Evolutionary conservation across 176 grass and related monocot genomes (phyloP), one percentile per base, ranked within the genome.

Genomic region (Ampelocalamus luodianensis): DNA sequence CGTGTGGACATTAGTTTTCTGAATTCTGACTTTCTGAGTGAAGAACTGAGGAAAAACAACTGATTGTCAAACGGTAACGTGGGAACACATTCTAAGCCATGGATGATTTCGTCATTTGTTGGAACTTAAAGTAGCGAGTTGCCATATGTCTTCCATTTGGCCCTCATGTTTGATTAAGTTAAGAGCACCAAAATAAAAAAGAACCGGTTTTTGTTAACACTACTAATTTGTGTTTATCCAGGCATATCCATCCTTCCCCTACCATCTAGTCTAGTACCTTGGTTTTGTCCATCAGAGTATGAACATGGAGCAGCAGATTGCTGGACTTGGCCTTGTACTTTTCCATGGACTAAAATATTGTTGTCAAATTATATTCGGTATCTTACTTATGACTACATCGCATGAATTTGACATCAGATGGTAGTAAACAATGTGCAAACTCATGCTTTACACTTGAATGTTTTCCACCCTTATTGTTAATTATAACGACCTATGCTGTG

Each of bases 281-380:
- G 17, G 17, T 26, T 26, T 18, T 82, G 17, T 37, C 20, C 62
- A 32, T 58, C 20, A 46, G 20, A 36, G 10, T 24, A 87, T 46
- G 71, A 27, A 58, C 5, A 17, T 5, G 66, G 9, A 59, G 1
- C 45, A 46, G 26, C 0, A 8, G 29, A 46, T 20, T 76, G 13
- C 4, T 16, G 40, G 5, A 9, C 5, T 55, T 77, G 22, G 8
- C 26, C 8, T 18, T 50, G 40, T 23, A 64, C 8, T 65, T 64
- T 62, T 84, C 44, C 8, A 2, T 71, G 74, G 66, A 18, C 27
- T 62, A 7, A 53, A 46, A 71, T 74, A 51, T 49, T 62, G n/a
- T 13, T 26, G 59, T 11, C n/a, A 26, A 11, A 27, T 27, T 62
- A 62, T 72, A 20, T 56, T 56, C 3, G 0, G 20, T 56, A n/a